Evolutionary conservation across 2,329 filamentous ascomycete genomes (phyloP).

Genomic region (Metarhizium anisopliae): DNA sequence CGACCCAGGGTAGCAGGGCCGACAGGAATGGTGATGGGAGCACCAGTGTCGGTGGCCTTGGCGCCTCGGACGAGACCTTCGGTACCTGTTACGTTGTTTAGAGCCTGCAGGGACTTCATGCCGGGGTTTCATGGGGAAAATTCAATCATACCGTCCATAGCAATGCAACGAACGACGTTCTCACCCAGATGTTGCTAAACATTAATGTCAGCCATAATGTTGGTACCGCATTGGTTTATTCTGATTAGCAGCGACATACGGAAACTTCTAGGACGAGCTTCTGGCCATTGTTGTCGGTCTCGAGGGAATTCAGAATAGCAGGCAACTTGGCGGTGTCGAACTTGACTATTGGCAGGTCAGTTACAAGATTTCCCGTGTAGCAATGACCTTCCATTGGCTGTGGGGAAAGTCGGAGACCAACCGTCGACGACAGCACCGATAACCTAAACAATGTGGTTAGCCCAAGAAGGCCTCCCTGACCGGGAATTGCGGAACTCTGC

Average conservation of each 20-base stretch:
- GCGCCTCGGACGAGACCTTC: constrained; percentile 97
- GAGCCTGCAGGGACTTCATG: not conserved
- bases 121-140: not conserved
- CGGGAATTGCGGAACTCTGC: constrained; percentile 14
- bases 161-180: constrained; percentile 99
- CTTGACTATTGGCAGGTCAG: constrained; percentile 61
- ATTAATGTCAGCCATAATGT: not conserved
- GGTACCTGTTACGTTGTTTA: constrained; percentile 57
- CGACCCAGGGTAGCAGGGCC: constrained; percentile 88
- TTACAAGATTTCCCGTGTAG: not conserved
- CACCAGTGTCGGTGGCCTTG: constrained; percentile 77
- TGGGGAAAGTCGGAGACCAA: constrained; percentile 40
- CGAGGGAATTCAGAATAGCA: constrained; percentile 93
- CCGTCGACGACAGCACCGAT: constrained; percentile 99
- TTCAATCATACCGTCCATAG: constrained; percentile 83
- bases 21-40: constrained; percentile 94
- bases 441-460: constrained; percentile 61
- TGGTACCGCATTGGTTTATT: not conserved
- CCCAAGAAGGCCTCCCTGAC: constrained; percentile 6
- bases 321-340: constrained; percentile 92
- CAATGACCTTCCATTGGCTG: not conserved
- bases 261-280: constrained; percentile 95
- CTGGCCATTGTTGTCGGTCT: constrained; percentile 82
- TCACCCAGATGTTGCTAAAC: constrained; percentile 57
- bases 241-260: constrained; percentile 46